These are phyloP conservation scores for Epicoccum nigrum DNA, from an alignment of 2,329 filamentous ascomycete genomes.

Conservation along the genomic window DNA sequence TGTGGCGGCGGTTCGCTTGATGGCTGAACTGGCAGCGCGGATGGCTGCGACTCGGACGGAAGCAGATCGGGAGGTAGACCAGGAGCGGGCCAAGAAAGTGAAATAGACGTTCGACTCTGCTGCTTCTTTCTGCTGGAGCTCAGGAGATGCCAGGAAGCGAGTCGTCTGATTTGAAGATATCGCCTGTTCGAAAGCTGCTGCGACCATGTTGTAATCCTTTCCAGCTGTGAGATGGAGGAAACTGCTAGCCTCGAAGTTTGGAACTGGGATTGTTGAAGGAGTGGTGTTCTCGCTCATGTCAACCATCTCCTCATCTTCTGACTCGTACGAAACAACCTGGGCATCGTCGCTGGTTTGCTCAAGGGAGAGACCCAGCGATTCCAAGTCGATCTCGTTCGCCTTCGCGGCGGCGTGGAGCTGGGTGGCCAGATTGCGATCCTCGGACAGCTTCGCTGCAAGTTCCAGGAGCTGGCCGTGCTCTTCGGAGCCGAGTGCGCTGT, in stretches of 20 bases:
- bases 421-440: conserved; percentile 50
- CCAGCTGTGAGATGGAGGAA: conserved; percentile 32
- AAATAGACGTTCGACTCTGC: conserved; percentile 70
- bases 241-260: conserved; percentile 35
- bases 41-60: conserved; percentile 73
- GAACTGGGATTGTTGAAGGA: conserved; percentile 24
- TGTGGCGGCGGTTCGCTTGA: conserved; percentile 46
- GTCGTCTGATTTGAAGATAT: conserved; percentile 28
- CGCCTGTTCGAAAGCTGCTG: conserved; percentile 37
- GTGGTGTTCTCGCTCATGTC: conserved; percentile 55
- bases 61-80: conserved; percentile 73
- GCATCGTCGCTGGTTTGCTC: conserved; percentile 23
- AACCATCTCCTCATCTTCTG: conserved; percentile 58
- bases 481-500: conserved; percentile 31
- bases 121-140: conserved; percentile 62
- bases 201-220: conserved; percentile 38
- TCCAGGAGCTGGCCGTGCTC: conserved; percentile 42
- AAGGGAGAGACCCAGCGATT: conserved; percentile 58
- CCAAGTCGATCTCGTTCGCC: conserved; percentile 72
- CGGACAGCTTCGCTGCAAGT: conserved; percentile 38
- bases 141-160: conserved; percentile 60
- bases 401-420: conserved; percentile 72
- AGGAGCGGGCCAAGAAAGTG: conserved; percentile 76
- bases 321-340: conserved; percentile 31
- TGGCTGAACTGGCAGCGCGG: conserved; percentile 54